Conservation (phyloP, 179 eudicot species). For the Corrigiola litoralis region DNA sequence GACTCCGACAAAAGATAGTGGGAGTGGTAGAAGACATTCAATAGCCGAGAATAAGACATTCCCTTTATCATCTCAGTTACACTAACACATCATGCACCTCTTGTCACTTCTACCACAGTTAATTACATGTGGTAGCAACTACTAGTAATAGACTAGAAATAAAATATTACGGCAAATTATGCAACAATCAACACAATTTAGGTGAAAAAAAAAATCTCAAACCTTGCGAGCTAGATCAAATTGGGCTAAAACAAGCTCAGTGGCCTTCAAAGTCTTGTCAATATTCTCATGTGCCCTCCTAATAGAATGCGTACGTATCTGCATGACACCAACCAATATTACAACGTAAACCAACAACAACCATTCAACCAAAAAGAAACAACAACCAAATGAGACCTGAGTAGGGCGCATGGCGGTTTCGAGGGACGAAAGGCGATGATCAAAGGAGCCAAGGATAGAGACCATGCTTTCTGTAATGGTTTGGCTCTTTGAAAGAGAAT, state of each 20-base stretch:
- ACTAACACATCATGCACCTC: no score
- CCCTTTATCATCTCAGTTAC: no score
- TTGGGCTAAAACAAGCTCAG: conserved; percentile 47
- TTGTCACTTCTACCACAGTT: no score
- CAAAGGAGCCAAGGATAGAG: conserved; percentile 70
- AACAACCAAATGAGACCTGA: conserved; percentile 30
- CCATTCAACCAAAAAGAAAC: background rate
- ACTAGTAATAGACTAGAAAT: background rate
- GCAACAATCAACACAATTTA: background rate
- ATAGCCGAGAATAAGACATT: no score
- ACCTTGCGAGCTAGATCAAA: conserved; percentile 66
- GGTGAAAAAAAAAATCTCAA: background rate
- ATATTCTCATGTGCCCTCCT: conserved; percentile 76
- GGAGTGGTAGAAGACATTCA: no score
- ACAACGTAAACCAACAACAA: conserved; percentile 4
- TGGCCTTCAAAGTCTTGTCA: conserved; percentile 57
- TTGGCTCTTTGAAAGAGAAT: conserved; percentile 57
- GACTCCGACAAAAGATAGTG: no score
- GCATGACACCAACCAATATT: background rate
- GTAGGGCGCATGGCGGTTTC: conserved; percentile 92
- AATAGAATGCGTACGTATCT: conserved; percentile 70
- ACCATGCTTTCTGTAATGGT: conserved; percentile 60
- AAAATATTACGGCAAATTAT: background rate
- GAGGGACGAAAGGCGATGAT: conserved; percentile 77
- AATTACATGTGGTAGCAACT: no score